Evolutionary conservation across 768 basidiomycete genomes (phyloP), one percentile per base, ranked within the genome.

Genomic region (Pholiota molesta): DNA sequence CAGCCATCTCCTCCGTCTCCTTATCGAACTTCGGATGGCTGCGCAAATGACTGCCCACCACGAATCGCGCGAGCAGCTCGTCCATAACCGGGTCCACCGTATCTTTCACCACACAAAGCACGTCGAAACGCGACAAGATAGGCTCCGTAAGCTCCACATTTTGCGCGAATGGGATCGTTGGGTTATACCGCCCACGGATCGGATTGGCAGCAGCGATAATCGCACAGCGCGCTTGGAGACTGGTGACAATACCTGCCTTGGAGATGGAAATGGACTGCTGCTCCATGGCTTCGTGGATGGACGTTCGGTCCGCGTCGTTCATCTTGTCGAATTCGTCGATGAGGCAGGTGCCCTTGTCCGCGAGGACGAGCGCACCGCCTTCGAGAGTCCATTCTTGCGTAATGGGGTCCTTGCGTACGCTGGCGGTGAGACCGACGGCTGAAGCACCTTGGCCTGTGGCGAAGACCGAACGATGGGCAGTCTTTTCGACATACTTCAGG

Each of bases 251-350:
- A 45, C 97, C 97, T 16, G 97, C 97, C 73, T 99, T 99, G 23
- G 97, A 95, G 69, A 99, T 99, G 4, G 97, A 99, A 66, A 99
- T 99, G 13, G 94, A 92, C 74, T 99, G 97, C 77, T 99, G 97
- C 73, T 99, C 97, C 97, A 99, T 99, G 1, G 97, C 97, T 74
- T 99, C 97, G 80, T 99, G 97, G 69, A 99, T 99, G 4, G 95
- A 97, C 16, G 96, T 99, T 68, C 97, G 84, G 74, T 99, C 97
- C 16, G 94, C 85, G 69, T 99, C 97, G 76, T 99, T 99, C 97
- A 99, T 99, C 82, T 99, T 99, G 81, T 99, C 97, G 74, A 99
- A 99, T 74, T 99, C 97, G 77, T 99, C 97, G 67, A 99, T 99
- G 39, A 99, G 80, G 71, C 97, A 99, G 28, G 91, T 94, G 13